Evolutionary conservation across 2,329 filamentous ascomycete genomes (phyloP).

Genomic region (Albophoma yamanashiensis): DNA sequence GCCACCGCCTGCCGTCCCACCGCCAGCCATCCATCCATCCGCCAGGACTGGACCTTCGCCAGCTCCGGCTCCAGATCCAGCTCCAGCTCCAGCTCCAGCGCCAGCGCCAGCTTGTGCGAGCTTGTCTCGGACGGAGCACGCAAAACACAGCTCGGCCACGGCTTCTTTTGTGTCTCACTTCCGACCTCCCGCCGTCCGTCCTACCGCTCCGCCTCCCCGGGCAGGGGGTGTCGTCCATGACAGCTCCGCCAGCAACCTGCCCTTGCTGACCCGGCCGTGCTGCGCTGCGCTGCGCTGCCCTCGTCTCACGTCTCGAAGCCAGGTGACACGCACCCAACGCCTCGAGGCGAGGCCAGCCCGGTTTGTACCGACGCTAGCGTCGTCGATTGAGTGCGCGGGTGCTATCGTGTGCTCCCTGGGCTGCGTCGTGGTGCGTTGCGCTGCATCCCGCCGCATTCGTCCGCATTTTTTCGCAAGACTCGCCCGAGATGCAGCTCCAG

Average conservation of each 20-base stretch:
- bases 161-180: not conserved
- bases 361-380: not conserved
- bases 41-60: no score
- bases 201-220: not conserved
- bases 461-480: not conserved
- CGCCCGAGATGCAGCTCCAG: conserved; percentile 1
- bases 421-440: not conserved
- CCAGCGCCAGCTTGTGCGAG: not conserved
- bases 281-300: not conserved
- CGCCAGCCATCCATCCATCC: no score
- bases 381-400: not conserved
- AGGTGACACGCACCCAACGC: not conserved
- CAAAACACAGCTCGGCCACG: not conserved
- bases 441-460: not conserved
- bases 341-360: not conserved
- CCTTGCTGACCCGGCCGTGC: not conserved
- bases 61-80: not conserved
- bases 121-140: not conserved
- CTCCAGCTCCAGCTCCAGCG: not conserved
- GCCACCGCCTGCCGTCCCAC: not conserved
- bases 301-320: not conserved
- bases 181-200: not conserved
- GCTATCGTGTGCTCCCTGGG: not conserved
- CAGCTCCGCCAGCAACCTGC: not conserved
- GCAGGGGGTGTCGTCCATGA: not conserved